These are phyloP conservation scores for Endocalyx cinctus DNA, from an alignment of 2,329 filamentous ascomycete species.

Conservation along the genomic window DNA sequence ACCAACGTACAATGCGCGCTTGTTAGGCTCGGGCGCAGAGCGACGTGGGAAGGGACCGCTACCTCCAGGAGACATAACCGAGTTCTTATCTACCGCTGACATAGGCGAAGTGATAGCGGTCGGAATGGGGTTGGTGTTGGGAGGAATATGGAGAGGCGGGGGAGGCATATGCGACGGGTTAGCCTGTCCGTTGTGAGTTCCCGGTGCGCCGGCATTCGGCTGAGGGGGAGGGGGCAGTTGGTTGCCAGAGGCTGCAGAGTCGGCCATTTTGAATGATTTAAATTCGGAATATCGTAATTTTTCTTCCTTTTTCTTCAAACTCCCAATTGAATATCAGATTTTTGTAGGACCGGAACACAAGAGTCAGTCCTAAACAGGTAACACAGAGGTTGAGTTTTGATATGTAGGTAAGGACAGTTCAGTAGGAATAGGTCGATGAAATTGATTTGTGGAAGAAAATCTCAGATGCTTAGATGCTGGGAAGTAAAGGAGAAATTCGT, in stretches of 20 bases:
- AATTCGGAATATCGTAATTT: no score
- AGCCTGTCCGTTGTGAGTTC: constrained; percentile 69
- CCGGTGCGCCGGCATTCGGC: constrained; percentile 65
- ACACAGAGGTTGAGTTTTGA: no score
- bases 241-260: constrained; percentile 61
- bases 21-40: constrained; percentile 95
- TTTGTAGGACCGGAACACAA: no score
- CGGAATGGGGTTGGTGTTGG: constrained; percentile 93
- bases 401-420: no score
- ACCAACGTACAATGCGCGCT: constrained; percentile 93
- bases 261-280: constrained; percentile 61
- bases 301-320: no score
- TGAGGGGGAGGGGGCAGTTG: constrained; percentile 69
- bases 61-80: constrained; percentile 80
- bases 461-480: no score
- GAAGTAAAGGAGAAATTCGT: no score
- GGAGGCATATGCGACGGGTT: constrained; percentile 80
- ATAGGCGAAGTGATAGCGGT: constrained; percentile 87
- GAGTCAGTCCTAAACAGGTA: no score
- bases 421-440: no score
- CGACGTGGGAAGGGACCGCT: constrained; percentile 78
- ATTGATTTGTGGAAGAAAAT: no score
- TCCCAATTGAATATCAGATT: no score
- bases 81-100: constrained; percentile 56
- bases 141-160: constrained; percentile 86